These are phyloP conservation scores for Chlamydomonas reinhardtii DNA, from an alignment of 163 green algal genomes.

Conservation along the genomic window DNA sequence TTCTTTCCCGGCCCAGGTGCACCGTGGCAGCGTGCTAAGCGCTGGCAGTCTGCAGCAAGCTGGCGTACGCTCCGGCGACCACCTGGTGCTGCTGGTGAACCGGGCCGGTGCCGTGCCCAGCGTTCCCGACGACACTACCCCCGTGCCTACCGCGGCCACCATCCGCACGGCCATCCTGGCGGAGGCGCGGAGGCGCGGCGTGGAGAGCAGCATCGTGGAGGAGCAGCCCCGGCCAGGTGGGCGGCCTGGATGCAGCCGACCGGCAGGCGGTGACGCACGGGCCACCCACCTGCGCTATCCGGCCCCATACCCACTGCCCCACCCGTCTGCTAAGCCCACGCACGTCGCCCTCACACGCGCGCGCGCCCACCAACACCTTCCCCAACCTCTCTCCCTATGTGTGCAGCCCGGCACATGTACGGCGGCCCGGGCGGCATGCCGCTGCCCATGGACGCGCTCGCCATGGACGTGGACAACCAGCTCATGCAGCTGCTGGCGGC, in stretches of 20 bases:
- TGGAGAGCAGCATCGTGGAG: conserved; percentile 51
- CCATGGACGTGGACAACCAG: conserved; percentile 48
- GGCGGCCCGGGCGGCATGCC: too few relatives aligned
- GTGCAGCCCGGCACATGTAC: too few relatives aligned
- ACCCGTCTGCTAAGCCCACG: too few relatives aligned
- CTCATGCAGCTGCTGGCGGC: conserved; percentile 58
- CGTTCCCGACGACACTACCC: not conserved
- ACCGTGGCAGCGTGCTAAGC: not conserved
- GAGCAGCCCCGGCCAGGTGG: conserved; percentile 29
- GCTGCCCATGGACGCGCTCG: conserved; percentile 1
- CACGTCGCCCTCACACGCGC: too few relatives aligned
- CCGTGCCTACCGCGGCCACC: conserved; percentile 31
- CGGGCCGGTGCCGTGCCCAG: not conserved
- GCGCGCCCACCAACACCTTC: too few relatives aligned
- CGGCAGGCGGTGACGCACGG: too few relatives aligned
- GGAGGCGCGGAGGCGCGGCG: conserved; percentile 52
- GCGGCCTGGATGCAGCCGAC: not conserved
- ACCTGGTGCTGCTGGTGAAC: conserved; percentile 22
- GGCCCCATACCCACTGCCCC: too few relatives aligned
- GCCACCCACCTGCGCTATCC: too few relatives aligned
- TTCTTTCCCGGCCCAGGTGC: not conserved
- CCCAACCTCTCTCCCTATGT: too few relatives aligned
- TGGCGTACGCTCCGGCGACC: conserved; percentile 1
- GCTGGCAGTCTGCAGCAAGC: conserved; percentile 16
- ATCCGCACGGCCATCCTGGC: conserved; percentile 55